Evolutionary conservation across 2,329 filamentous ascomycete species (phyloP), one percentile per base, ranked within the genome.

Genomic region (Chalara sp.): DNA sequence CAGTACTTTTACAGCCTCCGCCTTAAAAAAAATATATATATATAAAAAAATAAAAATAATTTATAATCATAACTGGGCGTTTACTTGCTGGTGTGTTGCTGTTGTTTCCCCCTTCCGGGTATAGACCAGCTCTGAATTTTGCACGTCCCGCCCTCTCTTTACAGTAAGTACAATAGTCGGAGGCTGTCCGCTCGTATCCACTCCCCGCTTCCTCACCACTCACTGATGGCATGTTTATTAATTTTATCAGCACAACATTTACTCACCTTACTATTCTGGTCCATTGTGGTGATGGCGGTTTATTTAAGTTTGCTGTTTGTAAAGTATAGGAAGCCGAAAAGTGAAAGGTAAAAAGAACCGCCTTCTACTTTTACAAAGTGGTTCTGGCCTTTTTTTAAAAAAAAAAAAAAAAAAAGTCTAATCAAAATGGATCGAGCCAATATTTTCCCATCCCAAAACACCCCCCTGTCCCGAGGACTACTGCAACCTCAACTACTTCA

Each of bases 361-460:
- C 21, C 21, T 21, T 21, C 21, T 21, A 21, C 21, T 21, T 21
- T 21, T 2, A 21, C 21, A 21, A 21, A 21, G 21, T 21, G 21
- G 21, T 21, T 21, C 21, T 21, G 21, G 21, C 21, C 21, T 21
- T 21, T 21, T 21, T 2, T 21, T 21, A 21, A 21, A 21, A 21
- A 21, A 21, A 21, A 21, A 2, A 21, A 21, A 21, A 21, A 21
- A 21, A 21, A 21, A 21, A 21, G 21, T 3, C 21, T 21, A 21
- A 21, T 21, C 21, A 21, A 21, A 21, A 21, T 21, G 21, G 21
- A 21, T 21, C 21, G 21, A 21, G 21, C 13, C 45, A 40, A 7
- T 10, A 45, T 47, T 43, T 48, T 45, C 32, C 50, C 47, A 48
- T 52, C 44, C 51, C 58, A 49, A 59, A 61, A 62, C 54, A 58